These are phyloP conservation scores for Tuctoria greenei DNA, from an alignment of 176 grass and related monocot genomes.

Conservation along the genomic window DNA sequence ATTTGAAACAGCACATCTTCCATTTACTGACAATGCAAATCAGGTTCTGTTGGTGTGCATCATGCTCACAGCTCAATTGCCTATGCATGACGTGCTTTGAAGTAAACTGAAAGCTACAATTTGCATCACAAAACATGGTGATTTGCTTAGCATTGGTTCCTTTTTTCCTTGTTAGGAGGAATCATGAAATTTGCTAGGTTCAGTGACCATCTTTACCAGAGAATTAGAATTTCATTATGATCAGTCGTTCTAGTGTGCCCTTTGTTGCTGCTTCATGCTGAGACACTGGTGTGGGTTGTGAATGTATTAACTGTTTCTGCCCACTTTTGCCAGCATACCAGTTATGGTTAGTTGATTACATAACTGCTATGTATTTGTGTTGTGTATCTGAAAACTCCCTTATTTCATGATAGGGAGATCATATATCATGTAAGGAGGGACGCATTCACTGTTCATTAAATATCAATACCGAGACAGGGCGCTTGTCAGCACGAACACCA, in stretches of 20 bases:
- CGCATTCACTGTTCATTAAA: conserved; percentile 92
- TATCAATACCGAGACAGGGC: conserved; percentile 94
- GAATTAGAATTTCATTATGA: conserved; percentile 23
- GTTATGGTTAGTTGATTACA: background rate
- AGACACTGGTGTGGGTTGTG: background rate
- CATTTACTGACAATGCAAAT: conserved; percentile 31
- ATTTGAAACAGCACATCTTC: background rate
- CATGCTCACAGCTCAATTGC: conserved; percentile 14
- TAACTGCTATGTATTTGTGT: conserved; percentile 2
- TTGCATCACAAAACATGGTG: background rate
- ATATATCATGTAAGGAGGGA: conserved; percentile 74
- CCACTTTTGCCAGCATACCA: background rate
- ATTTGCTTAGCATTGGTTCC: background rate
- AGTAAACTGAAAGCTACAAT: background rate
- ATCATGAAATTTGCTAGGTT: conserved; percentile 23
- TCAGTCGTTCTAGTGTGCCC: background rate
- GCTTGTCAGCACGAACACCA: conserved; percentile 84
- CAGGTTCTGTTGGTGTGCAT: background rate
- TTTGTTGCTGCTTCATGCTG: background rate
- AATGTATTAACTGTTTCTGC: conserved; percentile 2
- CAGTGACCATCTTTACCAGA: background rate
- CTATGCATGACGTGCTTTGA: background rate
- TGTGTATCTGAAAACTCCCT: conserved; percentile 9
- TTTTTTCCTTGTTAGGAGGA: background rate
- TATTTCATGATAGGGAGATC: conserved; percentile 50